Base-by-base conservation (phyloP, 345 rosid species). In the Limnanthes douglasii region DNA sequence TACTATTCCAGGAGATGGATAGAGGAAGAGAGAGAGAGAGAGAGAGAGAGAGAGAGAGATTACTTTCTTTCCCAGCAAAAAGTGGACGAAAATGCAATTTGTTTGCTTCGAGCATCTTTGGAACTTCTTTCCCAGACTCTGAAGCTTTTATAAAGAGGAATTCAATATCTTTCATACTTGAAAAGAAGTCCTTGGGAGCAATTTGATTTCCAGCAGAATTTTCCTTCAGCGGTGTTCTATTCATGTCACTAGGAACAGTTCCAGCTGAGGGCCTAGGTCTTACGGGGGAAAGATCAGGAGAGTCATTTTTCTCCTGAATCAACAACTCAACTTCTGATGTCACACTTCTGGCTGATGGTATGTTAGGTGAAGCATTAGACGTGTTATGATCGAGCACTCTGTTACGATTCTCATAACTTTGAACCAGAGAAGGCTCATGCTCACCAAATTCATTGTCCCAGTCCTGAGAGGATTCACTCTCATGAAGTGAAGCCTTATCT, bases 101-200 rank as follows among this genome's bases (percentile, higher is more conserved):
- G 59, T 84, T 78, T 50, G 88, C 98, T 70, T 84, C 96, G 33
- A 90, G 94, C 98, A 90, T 84, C 65, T 88, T 73, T 22, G 94
- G 98, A 58, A 84, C 88, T 57, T 90, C 96, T 66, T 67, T 75
- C 8, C 98, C 98, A 33, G 85, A 69, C 35, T 77, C 93, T 1
- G 96, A 90, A 46, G 94, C 98, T 72, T 65, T 75, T 33, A 70
- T 37, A 53, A 90, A 90, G 29, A 72, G 88, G 51, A 21, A 13
- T 48, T 78, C 98, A 30, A 84, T 75, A 38, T 84, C 94, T 50
- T 67, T 84, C 59, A 90, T 69, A 64, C 92, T 78, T 28, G 74
- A 71, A 47, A 77, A 11, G 59, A 90, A 80, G 56, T 90, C 94
- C 60, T 75, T 77, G 4, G 80, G 62, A 37, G 78, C 20, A 63